Evolutionary conservation across 495 filamentous ascomycete genomes (phyloP).

Genomic region (Saxispiralis lemnorum): DNA sequence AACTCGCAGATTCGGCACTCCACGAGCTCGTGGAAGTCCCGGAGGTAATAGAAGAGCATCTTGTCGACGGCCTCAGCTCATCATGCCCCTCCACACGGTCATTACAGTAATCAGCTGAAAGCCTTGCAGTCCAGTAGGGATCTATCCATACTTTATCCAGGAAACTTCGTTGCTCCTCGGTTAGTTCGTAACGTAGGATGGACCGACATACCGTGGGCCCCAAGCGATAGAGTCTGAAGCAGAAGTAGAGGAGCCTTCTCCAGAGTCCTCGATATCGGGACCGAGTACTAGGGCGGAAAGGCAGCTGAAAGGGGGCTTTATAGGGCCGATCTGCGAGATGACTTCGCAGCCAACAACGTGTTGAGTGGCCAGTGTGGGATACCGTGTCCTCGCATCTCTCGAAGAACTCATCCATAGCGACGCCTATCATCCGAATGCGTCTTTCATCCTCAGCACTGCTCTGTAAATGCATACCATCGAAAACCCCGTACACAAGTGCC

Average conservation of each 20-base stretch:
- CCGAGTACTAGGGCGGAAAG: not conserved
- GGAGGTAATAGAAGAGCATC: too few relatives aligned
- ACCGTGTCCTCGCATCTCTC: not conserved
- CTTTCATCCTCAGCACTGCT: not conserved
- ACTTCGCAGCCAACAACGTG: not conserved
- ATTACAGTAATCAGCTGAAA: too few relatives aligned
- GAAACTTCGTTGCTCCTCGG: too few relatives aligned
- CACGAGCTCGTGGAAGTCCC: too few relatives aligned
- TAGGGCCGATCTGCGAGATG: not conserved
- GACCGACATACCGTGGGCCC: not conserved
- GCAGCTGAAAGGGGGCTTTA: not conserved
- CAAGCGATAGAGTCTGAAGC: not conserved
- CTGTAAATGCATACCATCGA: not conserved
- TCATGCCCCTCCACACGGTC: too few relatives aligned
- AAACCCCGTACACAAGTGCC: not conserved
- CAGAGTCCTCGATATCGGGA: not conserved
- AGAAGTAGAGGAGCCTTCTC: not conserved
- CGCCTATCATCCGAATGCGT: not conserved
- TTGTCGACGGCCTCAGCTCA: too few relatives aligned
- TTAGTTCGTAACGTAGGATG: too few relatives aligned
- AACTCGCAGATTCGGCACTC: too few relatives aligned
- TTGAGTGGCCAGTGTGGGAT: not conserved
- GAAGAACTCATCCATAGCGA: not conserved
- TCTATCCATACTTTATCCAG: too few relatives aligned
- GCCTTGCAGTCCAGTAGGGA: too few relatives aligned